Percentiles rank a stretch among this genome's conserved stretches.
Evolutionary conservation across 805 yeast species (phyloP).

Genomic region (Teunomyces barrocoloradensis): DNA sequence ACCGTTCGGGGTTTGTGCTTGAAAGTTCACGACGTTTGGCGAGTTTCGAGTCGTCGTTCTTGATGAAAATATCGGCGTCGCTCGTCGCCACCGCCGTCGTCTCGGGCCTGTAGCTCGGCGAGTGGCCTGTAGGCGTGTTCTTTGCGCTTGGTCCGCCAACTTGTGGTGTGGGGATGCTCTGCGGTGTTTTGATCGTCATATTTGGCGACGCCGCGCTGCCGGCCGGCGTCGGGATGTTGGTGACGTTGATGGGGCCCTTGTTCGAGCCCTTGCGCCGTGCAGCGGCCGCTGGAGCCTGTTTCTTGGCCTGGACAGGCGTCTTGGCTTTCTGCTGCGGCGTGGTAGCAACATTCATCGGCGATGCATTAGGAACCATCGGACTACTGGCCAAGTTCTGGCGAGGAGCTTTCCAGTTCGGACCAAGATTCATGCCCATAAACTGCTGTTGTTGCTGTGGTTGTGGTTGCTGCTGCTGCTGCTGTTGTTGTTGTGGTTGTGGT

Average conservation of each 20-base stretch:
- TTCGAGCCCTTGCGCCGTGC: constrained; percentile 20
- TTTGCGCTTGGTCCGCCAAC: constrained; percentile 36
- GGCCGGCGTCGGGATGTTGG: constrained; percentile 34
- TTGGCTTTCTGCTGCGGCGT: not conserved
- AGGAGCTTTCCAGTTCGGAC: constrained; percentile 15
- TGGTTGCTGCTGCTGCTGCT: constrained; percentile 9
- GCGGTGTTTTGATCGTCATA: constrained; percentile 42
- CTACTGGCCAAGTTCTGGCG: constrained; percentile 17
- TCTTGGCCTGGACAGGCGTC: constrained; percentile 7
- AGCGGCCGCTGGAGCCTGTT: constrained; percentile 11
- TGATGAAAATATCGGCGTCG: constrained; percentile 21
- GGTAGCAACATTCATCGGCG: constrained; percentile 9
- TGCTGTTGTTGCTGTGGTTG: not conserved
- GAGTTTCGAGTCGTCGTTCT: constrained; percentile 40
- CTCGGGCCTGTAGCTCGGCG: constrained; percentile 27
- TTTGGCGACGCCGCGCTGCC: constrained; percentile 38
- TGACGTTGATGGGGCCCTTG: constrained; percentile 22
- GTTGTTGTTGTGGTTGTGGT: constrained; percentile 10
- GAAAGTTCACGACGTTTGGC: constrained; percentile 47
- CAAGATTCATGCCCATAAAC: constrained; percentile 10
- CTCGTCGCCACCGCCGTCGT: constrained; percentile 8
- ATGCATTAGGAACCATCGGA: constrained; percentile 23
- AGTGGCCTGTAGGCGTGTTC: constrained; percentile 40
- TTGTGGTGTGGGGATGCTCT: constrained; percentile 43
- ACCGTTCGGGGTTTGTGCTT: constrained; percentile 44